Conservation (phyloP, 192 early-diverging fungal species). For the Rhizophagus sp. region DNA sequence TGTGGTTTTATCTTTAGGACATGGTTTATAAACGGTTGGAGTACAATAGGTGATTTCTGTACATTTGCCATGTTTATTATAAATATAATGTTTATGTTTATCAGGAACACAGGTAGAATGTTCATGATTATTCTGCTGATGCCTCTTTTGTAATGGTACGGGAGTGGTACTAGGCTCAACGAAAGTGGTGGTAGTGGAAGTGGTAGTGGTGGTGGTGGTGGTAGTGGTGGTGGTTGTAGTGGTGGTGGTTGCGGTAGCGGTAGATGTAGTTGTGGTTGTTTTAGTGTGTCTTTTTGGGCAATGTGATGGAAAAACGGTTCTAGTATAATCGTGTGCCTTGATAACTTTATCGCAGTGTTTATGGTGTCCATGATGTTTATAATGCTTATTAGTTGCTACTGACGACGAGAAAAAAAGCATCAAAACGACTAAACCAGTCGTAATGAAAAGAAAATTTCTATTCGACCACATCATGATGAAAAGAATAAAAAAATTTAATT, state of each 20-base stretch:
- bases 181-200: background rate
- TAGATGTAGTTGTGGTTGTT: background rate
- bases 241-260: background rate
- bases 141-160: background rate
- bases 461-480: background rate
- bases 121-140: background rate
- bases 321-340: background rate
- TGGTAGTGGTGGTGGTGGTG: background rate
- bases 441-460: conserved; percentile 7
- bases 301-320: background rate
- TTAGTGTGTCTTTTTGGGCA: background rate
- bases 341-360: background rate
- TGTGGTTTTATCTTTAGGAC: too few species aligned
- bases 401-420: conserved; percentile 7
- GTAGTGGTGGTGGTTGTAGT: background rate
- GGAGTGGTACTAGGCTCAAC: background rate
- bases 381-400: background rate
- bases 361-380: too few species aligned
- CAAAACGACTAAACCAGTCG: conserved; percentile 1
- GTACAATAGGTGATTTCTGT: background rate
- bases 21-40: background rate
- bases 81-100: background rate
- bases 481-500: background rate
- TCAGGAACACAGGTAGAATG: background rate
- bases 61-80: background rate